Percentiles rank a stretch among this genome's conserved stretches.
Conservation (phyloP, 2,329 filamentous ascomycete species). For the Sarocladiaceae sp. region DNA sequence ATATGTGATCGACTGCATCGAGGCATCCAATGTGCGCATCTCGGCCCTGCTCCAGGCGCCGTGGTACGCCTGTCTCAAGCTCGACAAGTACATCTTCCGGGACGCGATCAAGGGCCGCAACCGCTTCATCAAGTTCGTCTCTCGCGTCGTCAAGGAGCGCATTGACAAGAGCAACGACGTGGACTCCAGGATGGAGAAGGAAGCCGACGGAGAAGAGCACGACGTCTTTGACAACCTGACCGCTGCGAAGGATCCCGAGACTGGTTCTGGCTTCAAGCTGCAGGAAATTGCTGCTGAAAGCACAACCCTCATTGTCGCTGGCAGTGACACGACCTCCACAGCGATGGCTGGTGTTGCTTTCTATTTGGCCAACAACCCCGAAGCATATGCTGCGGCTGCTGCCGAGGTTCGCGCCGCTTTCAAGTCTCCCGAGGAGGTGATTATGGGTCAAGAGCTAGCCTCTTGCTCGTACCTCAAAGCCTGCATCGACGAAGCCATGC, state of each 20-base stretch:
- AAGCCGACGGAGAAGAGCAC: slow-evolving; percentile 26
- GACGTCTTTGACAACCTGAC: slow-evolving; percentile 43
- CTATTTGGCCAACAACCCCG: slow-evolving; percentile 23
- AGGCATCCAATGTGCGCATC: slow-evolving; percentile 17
- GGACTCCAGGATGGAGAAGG: too few relatives aligned
- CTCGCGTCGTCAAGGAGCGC: slow-evolving; percentile 7
- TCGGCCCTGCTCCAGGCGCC: slow-evolving; percentile 13
- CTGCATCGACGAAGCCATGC: slow-evolving; percentile 27
- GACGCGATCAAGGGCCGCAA: slow-evolving; percentile 9
- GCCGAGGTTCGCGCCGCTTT: slow-evolving; percentile 23
- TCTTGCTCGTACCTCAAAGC: slow-evolving; percentile 32
- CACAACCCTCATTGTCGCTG: slow-evolving; percentile 18
- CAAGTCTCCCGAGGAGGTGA: slow-evolving; percentile 18
- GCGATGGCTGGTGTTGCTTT: slow-evolving; percentile 20
- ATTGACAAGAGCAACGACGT: slow-evolving; percentile 4
- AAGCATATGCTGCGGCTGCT: slow-evolving; percentile 23
- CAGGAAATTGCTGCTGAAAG: background rate
- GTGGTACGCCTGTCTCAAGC: slow-evolving; percentile 1
- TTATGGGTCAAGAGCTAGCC: slow-evolving; percentile 22
- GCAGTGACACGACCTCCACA: slow-evolving; percentile 27
- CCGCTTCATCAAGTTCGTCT: slow-evolving; percentile 13
- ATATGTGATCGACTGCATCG: slow-evolving; percentile 14
- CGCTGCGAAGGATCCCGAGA: slow-evolving; percentile 38
- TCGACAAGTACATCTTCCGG: slow-evolving; percentile 14
- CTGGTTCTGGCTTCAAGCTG: too few relatives aligned